Evolutionary conservation across 768 basidiomycete species (phyloP), one percentile per base, ranked within the genome.

Genomic region (Butyriboletus loyo): DNA sequence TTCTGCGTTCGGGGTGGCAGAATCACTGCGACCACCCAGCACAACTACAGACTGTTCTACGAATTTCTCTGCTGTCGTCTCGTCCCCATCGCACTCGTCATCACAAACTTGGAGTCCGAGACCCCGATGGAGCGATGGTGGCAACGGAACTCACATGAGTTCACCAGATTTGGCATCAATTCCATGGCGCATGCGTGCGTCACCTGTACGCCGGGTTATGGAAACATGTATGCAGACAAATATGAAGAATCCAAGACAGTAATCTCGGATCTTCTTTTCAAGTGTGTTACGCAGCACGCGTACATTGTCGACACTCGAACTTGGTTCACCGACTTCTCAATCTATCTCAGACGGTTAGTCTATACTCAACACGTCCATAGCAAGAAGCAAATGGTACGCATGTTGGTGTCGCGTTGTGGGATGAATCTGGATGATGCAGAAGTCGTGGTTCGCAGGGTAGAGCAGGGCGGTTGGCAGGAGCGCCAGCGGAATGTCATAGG

Each of bases 21-120:
- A 49, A 66, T 76, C 58, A 71, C 63, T 31, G 68, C 69, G 22
- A 60, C 68, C 2, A 57, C 65, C 30, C 60, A 66, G 21, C 63
- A 72, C 34, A 75, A 75, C 55, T 77, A 74, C 60, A 54, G 56
- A 25, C 48, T 74, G 0, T 74, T 75, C 58, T 56, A 66, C 40
- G 67, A 77, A 31, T 67, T 74, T 36, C 66, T 77, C 36, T 77
- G 76, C 47, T 59, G 60, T 30, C 54, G 63, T 21, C 39, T 61
- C 34, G 76, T 78, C 21, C 75, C 76, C 3, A 66, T 72, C 36
- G 64, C 73, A 4, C 52, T 78, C 15, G 72, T 71, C 27, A 62
- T 77, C 34, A 77, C 73, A 4, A 70, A 76, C 45, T 52, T 77
- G 9, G 76, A 75, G 51, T 55, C 61, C 19, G 62, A 67, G 52